Base-by-base conservation (phyloP, 2,329 filamentous ascomycete species). In the Diaporthe capsici region DNA sequence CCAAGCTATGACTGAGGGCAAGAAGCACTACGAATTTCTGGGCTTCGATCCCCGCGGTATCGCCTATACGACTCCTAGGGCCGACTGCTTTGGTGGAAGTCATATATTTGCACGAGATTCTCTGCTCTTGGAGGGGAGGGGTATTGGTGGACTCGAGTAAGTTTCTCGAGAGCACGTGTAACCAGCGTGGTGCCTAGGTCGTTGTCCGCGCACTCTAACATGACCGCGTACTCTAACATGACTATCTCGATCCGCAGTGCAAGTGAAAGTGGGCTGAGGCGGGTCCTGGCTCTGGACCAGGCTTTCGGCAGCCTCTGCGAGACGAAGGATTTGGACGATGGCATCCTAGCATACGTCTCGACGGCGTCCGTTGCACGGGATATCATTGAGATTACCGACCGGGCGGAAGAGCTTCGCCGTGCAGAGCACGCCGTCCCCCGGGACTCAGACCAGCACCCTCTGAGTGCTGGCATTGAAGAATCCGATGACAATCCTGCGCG, bases 11-110 rank as follows among this genome's bases (percentile, higher is more conserved):
- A 74, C 81, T 3, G 80, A 80, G 53, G 78, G 78, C 20, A 75
- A 78, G 15, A 80, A 80, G 8, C 84, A 86, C 75, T 86, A 86
- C 57, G 85, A 86, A 72, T 81, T 87, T 22, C 77, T 88, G 6
- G 83, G 83, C 9, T 88, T 86, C 76, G 87, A 88, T 76, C 86
- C 87, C 0, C 83, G 87, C 6, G 87, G 86, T 31, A 76, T 87
- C 7, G 82, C 80, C 2, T 78, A 81, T 73, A 85, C 83, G 4
- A 82, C 82, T 9, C 87, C 87, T 0, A 72, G 65, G 15, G 81
- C 83, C 1, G 82, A 86, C 70, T 88, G 86, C 80, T 88, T 82
- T 76, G 79, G 80, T 2, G 79, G 22, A 31, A 67, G 58, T 17
- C 57, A 82, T 47, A 44, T 78, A 10, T 78, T 84, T 9, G 81